Base-by-base conservation (phyloP, 2,329 filamentous ascomycete species). In the Apiospora koreana region DNA sequence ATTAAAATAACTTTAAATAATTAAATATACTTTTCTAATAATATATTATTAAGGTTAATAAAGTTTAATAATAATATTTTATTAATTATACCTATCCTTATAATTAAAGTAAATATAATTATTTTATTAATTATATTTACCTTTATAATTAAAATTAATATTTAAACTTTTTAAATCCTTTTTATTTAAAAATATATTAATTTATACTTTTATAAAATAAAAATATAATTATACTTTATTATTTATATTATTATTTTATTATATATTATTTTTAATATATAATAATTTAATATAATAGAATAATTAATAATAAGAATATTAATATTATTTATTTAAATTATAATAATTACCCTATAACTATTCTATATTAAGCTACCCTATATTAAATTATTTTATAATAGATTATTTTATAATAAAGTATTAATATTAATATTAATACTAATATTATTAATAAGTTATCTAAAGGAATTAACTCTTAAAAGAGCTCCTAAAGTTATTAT, bases 191-290 rank as follows among this genome's bases (percentile, higher is more conserved):
- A 45, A 28, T 28, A 25, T 45, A 28, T 68, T 68, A 68, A 23
- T 6, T 45, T 23, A 23, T 45, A 68, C 18, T 68, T 68, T 7
- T 42, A 14, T 48, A 48, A 25, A 2, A 8, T 45, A 23, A 68
- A 48, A n/a, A 28, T 50, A 21, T 68, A 42, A 50, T 50, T 23
- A 65, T 42, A 69, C 23, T 21, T 42, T 65, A 65, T 42, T 46
- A 65, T 58, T 58, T 38, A 31, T 58, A 68, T 68, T 45, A 69
- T 41, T 54, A 68, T 16, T 35, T 21, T 12, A 35, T 35, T 50
- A 54, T 68, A 45, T 10, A 21, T 7, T 16, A 4, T 45, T 45
- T 45, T 21, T 45, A 45, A 18, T 45, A 10, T 4, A 21, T 45
- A 21, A 45, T 45, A 10, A 45, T 10, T 45, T 45, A 12, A 8